Conservation (phyloP, 78 protist species). For the Cyanophora paradoxa region DNA sequence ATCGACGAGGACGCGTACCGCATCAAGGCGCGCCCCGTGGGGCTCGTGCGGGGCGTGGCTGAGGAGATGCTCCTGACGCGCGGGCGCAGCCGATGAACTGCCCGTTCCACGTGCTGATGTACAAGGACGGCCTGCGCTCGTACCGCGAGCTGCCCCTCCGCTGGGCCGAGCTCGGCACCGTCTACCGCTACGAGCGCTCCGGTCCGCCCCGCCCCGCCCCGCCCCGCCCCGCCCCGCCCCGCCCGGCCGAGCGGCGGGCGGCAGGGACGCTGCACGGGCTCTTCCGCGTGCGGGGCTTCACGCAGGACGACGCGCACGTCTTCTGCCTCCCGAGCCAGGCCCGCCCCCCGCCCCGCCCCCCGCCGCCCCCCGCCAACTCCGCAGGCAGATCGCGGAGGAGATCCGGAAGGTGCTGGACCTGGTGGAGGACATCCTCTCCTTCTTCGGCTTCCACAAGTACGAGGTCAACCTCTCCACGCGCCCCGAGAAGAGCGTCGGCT, state of each 20-base stretch:
- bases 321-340: constrained; percentile 41
- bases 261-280: constrained; percentile 41
- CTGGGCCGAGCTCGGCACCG: constrained; percentile 28
- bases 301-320: constrained; percentile 48
- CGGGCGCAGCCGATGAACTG: constrained; percentile 40
- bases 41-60: neutral
- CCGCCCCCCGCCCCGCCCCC: neutral
- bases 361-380: no score
- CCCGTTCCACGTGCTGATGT: constrained; percentile 50
- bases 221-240: no score
- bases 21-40: no score
- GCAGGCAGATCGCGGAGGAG: constrained; percentile 27
- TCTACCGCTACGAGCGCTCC: constrained; percentile 41
- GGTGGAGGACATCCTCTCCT: constrained; percentile 10
- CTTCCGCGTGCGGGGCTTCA: constrained; percentile 42
- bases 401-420: constrained; percentile 18
- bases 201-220: no score
- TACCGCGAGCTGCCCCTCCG: constrained; percentile 32
- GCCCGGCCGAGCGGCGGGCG: no score
- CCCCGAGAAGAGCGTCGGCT: constrained; percentile 48
- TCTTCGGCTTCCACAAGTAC: constrained; percentile 19
- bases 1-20: constrained; percentile 27
- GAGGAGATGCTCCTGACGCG: neutral
- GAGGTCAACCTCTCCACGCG: constrained; percentile 35
- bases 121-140: constrained; percentile 25